Evolutionary conservation across 2,329 filamentous ascomycete species (phyloP), one percentile per base, ranked within the genome.

Genomic region (Cladosporium velox): DNA sequence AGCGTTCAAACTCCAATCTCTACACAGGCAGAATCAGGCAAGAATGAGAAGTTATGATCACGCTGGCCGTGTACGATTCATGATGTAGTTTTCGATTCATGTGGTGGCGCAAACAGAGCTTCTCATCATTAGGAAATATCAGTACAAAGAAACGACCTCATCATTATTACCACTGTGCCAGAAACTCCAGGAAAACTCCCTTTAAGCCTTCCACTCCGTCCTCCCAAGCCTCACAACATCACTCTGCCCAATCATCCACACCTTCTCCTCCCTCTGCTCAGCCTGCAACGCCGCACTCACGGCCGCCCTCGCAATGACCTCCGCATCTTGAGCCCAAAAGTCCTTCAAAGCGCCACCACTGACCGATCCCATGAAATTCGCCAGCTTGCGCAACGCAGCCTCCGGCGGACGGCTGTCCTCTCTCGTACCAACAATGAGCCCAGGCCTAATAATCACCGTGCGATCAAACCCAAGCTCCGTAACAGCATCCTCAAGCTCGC

Each of bases 401-500:
- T 92, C 91, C 7, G 81, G 77, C 0, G 83, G 76, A 24, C 74
- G 61, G 61, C 90, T 84, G 61, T 82, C 81, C 72, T 90, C 84
- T 65, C 93, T 84, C 18, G 86, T 76, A 2, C 93, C 93, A 2
- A 93, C 77, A 71, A 97, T 91, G 68, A 93, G 69, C 0, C 91
- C 93, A 0, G 93, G 93, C 54, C 88, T 78, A 49, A 90, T 59
- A 64, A 97, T 89, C 65, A 97, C 85, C 4, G 88, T 89, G 70
- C 91, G 87, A 59, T 93, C 90, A 74, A 97, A 97, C 4, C 82
- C 89, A 4, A 94, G 79, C 51, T 80, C 86, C 76, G 87, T 86
- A 67, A 97, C 85, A 18, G 87, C 83, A 38, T 96, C 90, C 77
- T 98, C 94, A 49, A 97, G 87, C 72, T 95, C 91, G 28, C 87